Base-by-base conservation (phyloP, 2,329 filamentous ascomycete species). In the Leptographium procerum region DNA sequence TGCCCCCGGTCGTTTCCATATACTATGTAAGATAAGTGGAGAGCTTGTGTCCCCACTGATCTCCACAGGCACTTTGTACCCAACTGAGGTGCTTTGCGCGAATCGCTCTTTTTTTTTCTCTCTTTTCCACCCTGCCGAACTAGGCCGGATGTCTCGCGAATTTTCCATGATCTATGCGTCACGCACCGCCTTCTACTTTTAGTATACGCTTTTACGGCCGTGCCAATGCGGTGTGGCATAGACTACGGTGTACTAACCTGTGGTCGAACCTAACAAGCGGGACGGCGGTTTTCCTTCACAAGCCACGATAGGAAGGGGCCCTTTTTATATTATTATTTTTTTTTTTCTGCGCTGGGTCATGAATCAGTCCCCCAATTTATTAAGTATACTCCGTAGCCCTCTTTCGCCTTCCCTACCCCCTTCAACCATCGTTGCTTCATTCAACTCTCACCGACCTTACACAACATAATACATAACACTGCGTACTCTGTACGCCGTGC, bases 141-240 rank as follows among this genome's bases (percentile, higher is more conserved):
- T 50, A 51, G 55, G 55, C 47, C 55, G 55, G 55, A 47, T 48
- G 55, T 52, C 55, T 57, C 55, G 45, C 45, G 55, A 57, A 57
- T 43, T 51, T 57, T 57, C 55, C 55, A 56, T 50, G 31, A 34
- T 43, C 34, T 56, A 45, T 56, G 40, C 43, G 54, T 56, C 40
- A 56, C 54, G 54, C 43, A 56, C 54, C 36, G 52, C 52, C 54
- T 43, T 45, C n/a, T 48, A 4, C 22, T 40, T 53, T 54, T 24
- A n/a, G 52, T 50, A 26, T 26, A 48, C 47, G 47, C 26, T 16
- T n/a, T 24, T 13, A 28, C 47, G 47, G 45, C 45, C n/a, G 45
- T 48, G 45, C 45, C 47, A 29, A 50, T 50, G 47, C 47, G 47
- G 47, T 50, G 26, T 28, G 47, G 47, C 13, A 13, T 50, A 29